These are phyloP conservation scores for Farysia itapuensis DNA, from an alignment of 1,284 basidiomycete species.

Conservation along the genomic window DNA sequence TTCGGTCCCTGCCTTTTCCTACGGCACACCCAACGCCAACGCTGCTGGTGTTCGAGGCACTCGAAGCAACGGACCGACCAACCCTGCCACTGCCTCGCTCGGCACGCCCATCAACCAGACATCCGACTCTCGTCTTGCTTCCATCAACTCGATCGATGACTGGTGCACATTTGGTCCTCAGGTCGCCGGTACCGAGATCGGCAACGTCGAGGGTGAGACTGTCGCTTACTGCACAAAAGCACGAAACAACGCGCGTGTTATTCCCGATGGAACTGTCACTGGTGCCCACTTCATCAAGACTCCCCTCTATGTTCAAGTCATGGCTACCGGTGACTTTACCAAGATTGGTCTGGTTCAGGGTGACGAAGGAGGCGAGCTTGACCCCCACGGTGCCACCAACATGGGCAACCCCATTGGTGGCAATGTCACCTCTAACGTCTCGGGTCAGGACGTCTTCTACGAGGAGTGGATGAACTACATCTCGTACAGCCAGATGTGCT, in stretches of 20 bases:
- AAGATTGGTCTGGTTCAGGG: conserved; percentile 45
- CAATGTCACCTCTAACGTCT: conserved; percentile 64
- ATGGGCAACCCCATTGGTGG: conserved; percentile 64
- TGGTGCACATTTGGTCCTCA: conserved; percentile 59
- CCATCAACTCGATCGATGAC: conserved; percentile 52
- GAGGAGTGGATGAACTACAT: conserved; percentile 63
- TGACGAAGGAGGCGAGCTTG: conserved; percentile 56
- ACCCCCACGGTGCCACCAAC: conserved; percentile 57
- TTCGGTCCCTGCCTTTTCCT: conserved; percentile 38
- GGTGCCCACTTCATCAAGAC: conserved; percentile 55
- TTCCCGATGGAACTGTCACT: conserved; percentile 57
- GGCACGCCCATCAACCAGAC: conserved; percentile 56
- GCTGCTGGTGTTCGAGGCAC: conserved; percentile 43
- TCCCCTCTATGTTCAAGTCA: conserved; percentile 62
- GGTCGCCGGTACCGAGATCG: conserved; percentile 64
- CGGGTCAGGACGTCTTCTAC: conserved; percentile 63
- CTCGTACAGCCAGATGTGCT: conserved; percentile 51
- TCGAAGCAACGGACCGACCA: conserved; percentile 48
- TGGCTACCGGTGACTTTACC: conserved; percentile 60
- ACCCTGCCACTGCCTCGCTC: conserved; percentile 43
- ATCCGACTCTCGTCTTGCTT: conserved; percentile 43
- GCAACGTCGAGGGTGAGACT: conserved; percentile 69
- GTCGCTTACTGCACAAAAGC: conserved; percentile 73
- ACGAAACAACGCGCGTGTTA: conserved; percentile 57
- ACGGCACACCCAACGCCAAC: conserved; percentile 46